Base-by-base conservation (phyloP, 2,329 filamentous ascomycete species). In the Stylonectria norvegica region DNA sequence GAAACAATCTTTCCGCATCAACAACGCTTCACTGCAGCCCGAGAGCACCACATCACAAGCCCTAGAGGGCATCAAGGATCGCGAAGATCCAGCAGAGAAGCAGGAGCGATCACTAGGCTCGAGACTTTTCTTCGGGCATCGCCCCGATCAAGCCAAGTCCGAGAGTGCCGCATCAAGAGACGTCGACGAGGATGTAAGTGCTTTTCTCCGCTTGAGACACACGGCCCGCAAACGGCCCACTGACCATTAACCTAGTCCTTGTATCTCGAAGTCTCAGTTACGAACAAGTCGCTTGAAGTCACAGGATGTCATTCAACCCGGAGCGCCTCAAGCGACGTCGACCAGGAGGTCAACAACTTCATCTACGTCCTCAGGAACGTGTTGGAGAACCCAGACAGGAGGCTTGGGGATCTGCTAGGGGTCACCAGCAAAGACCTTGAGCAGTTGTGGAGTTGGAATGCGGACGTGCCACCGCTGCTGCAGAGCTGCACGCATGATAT, bases 371-470 rank as follows among this genome's bases (percentile, higher is more conserved):
- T 42, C 17, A 44, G 45, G 23, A 38, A 40, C 28, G 40, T 43
- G 19, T 36, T 44, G 14, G 38, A 50, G 32, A 29, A 48, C 7
- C 45, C 37, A 15, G 42, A 50, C 27, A 19, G 35, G 14, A 36
- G 34, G 5, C 27, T 45, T 5, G 34, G 31, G 9, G 43, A 47
- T 17, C 43, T 49, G n/a, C 31, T 42, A 2, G 36, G 38, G 12
- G 45, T 34, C 30, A 53, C 57, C 5, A 23, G 50, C 20, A 57
- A 63, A 17, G 67, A 75, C 43, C 52, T 73, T 14, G 58, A 67
- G 11, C 67, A 69, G 43, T 55, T 76, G 34, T 73, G 70, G 68
- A 45, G 48, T 15, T 74, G 71, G 71, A 74, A 74, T 49, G 57
- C 62, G 14, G 53, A 56, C 2, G 52, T 73, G 3, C 67, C 70